Evolutionary conservation across 805 yeast species (phyloP).

Genomic region (Metschnikowia arizonensis): DNA sequence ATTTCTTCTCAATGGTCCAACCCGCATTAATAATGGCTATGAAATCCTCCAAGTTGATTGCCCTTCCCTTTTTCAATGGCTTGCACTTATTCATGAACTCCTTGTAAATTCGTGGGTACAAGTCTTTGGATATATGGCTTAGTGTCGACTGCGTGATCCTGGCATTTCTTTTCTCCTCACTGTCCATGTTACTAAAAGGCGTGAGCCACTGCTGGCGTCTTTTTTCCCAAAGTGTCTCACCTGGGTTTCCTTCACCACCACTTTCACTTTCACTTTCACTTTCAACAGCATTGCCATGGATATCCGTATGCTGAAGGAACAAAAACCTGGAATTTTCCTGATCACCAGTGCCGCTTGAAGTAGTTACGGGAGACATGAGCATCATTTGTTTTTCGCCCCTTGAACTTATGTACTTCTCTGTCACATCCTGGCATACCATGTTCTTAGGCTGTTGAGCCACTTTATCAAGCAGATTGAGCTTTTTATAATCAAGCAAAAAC

Average conservation of each 20-base stretch:
- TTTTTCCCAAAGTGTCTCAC: constrained; percentile 63
- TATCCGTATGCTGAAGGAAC: background rate
- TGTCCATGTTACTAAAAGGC: constrained; percentile 27
- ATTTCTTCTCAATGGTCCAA: constrained; percentile 75
- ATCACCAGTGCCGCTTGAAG: background rate
- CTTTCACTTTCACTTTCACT: background rate
- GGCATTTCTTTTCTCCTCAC: constrained; percentile 12
- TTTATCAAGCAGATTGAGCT: constrained; percentile 30
- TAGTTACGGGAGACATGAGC: background rate
- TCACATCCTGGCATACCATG: background rate
- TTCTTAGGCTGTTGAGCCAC: constrained; percentile 12
- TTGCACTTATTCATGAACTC: constrained; percentile 67
- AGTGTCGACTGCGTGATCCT: constrained; percentile 21
- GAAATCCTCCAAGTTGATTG: constrained; percentile 72
- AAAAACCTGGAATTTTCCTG: background rate
- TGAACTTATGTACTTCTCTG: background rate
- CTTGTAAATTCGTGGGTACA: constrained; percentile 60
- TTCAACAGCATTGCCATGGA: background rate
- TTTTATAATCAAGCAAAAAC: constrained; percentile 32
- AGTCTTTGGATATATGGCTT: constrained; percentile 43
- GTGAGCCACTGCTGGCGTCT: constrained; percentile 67
- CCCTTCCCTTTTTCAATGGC: constrained; percentile 51
- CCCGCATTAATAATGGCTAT: constrained; percentile 73
- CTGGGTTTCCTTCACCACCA: constrained; percentile 31
- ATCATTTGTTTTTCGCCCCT: background rate